Base-by-base conservation (phyloP, 2,329 filamentous ascomycete species). In the Aureobasidium uvarum region DNA sequence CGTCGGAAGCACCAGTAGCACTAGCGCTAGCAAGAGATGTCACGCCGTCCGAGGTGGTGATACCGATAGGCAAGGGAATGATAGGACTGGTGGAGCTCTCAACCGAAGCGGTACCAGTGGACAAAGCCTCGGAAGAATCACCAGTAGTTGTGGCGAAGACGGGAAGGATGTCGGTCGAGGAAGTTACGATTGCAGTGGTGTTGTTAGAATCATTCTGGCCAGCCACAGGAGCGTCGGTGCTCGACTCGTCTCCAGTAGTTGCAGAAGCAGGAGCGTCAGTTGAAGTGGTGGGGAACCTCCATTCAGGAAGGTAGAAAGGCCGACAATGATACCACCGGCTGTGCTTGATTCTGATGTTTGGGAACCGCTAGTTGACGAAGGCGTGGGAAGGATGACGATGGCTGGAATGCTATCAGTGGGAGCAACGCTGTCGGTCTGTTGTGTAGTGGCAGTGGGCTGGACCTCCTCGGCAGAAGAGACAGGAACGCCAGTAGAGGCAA, bases 271-370 rank as follows among this genome's bases (percentile, higher is more conserved):
- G 33, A 41, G 55, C 64, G 18, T 58, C 45, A 13, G 62, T 64
- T 25, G 54, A 45, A 51, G 63, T 67, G 36, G 54, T 39, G 10
- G 64, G 36, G 43, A 43, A 18, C 41, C 31, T 36, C 68, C 70
- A 25, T 69, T 70, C 20, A 75, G 69, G 56, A 74, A 68, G 4
- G 73, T 74, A 5, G 73, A 73, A 5, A 76, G 66, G 18, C 74
- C 74, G 28, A 76, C 72, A 38, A 73, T 72, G 67, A 75, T 73
- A 10, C 72, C 69, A 41, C 67, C 71, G 11, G 63, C 64, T 23
- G 48, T 64, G 23, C 33, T 59, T 2, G 60, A 51, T 5, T 31
- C 62, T 28, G 67, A 64, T 7, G 67, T 39, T 2, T 58, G 62
- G 41, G 59, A 54, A 16, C n/a, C 51, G 31, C 51, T 50, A 33